Conservation (phyloP, 768 basidiomycete species). For the Suillus cothurnatus region DNA sequence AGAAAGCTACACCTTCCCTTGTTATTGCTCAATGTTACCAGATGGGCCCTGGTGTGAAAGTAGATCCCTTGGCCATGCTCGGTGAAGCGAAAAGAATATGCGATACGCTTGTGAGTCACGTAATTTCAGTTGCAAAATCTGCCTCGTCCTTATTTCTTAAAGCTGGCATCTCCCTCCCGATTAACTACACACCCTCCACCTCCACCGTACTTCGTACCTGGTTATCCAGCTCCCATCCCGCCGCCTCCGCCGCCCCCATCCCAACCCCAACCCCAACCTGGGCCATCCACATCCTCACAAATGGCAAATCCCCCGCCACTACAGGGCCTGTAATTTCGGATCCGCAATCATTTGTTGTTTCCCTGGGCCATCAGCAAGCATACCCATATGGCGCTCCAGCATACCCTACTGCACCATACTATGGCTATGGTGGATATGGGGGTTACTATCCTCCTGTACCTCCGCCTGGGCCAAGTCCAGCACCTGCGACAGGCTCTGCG, state of each 20-base stretch:
- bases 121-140: background rate
- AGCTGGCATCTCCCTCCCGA: conserved; percentile 78
- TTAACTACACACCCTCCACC: conserved; percentile 69
- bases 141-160: conserved; percentile 3
- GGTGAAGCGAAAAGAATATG: conserved; percentile 78
- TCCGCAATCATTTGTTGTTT: conserved; percentile 71
- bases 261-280: conserved; percentile 41
- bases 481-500: conserved; percentile 26
- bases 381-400: conserved; percentile 37
- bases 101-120: conserved; percentile 62
- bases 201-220: conserved; percentile 51
- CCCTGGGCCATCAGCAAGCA: conserved; percentile 58
- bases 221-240: conserved; percentile 31
- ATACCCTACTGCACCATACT: conserved; percentile 68
- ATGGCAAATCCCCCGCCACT: conserved; percentile 36
- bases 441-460: conserved; percentile 34
- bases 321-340: conserved; percentile 62
- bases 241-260: conserved; percentile 32
- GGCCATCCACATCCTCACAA: conserved; percentile 32
- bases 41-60: conserved; percentile 65
- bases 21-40: conserved; percentile 83
- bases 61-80: conserved; percentile 76
- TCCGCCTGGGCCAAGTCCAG: conserved; percentile 26
- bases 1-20: conserved; percentile 62
- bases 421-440: conserved; percentile 49